Evolutionary conservation across 805 yeast genomes (phyloP), one percentile per base, ranked within the genome.

Genomic region (Wickerhamomyces canadensis): DNA sequence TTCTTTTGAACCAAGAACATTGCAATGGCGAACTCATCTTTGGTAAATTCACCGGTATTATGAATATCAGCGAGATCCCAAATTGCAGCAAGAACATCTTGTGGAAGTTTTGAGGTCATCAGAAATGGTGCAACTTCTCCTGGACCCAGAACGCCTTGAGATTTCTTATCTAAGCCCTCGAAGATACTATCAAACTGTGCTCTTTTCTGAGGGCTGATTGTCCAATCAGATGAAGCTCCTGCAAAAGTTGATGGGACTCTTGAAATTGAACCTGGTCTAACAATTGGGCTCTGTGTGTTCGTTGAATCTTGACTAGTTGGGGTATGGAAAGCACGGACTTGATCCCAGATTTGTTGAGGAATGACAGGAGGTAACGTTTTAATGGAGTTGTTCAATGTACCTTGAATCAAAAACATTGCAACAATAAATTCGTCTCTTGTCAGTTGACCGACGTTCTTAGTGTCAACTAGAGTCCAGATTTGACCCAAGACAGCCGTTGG

Each of bases 61-160:
- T 85, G 83, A 44, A 87, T 72, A 58, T 93, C 97, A 9, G 98
- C 78, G 48, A 93, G 69, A 61, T 93, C 98, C 99, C 99, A 93
- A 30, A 91, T 79, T 18, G 77, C 65, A 2, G 98, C 98, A 44
- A 93, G 71, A 16, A 77, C 79, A 35, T 85, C 89, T 52, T 89
- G 96, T 35, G 80, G 73, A 42, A 93, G 73, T 44, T 85, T 84
- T 3, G 98, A 91, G 9, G 93, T 83, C 70, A 86, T 79, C 50
- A 93, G 75, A 57, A 89, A 87, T 7, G 83, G 80, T 6, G 95
- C 98, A 31, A 93, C 87, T 47, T 86, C 86, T 41, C 71, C 76
- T 3, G 96, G 82, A 17, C 80, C 74, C 47, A 91, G 69, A 3
- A 67, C 54, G 5, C 95, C 95, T 2, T 65, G 41, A 24, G 73